These are phyloP conservation scores for Nyssa sinensis DNA, from an alignment of 148 eudicot genomes.

Conservation along the genomic window DNA sequence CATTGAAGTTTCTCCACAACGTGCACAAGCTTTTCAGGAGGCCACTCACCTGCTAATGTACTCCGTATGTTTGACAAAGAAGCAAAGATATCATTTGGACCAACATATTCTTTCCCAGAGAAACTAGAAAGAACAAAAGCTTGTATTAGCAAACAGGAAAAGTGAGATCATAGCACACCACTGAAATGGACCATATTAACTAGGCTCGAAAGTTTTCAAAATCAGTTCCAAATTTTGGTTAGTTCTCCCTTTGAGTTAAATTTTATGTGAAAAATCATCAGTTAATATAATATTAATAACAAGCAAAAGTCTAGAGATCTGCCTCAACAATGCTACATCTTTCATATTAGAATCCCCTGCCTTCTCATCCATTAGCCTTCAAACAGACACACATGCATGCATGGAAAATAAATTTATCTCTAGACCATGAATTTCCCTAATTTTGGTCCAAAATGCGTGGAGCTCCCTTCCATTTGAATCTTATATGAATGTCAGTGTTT, in stretches of 20 bases:
- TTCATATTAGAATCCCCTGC: background rate
- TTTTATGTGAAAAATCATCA: no score
- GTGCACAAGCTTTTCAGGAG: constrained; percentile 85
- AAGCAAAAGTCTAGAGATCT: background rate
- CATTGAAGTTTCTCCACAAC: constrained; percentile 92
- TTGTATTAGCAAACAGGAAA: constrained; percentile 15
- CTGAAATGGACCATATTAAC: background rate
- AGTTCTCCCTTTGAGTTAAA: background rate
- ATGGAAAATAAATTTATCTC: no score
- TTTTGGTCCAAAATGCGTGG: background rate
- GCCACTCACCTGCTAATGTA: constrained; percentile 85
- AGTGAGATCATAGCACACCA: background rate
- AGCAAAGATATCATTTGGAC: constrained; percentile 53
- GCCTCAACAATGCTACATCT: background rate
- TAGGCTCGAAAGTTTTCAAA: background rate
- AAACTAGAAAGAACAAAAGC: constrained; percentile 45
- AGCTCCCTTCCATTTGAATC: background rate
- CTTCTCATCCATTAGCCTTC: background rate
- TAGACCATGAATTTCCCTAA: background rate
- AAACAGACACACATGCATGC: background rate
- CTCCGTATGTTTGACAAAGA: constrained; percentile 56
- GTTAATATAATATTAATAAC: no score
- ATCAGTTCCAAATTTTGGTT: background rate
- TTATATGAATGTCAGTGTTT: background rate
- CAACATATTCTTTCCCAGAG: constrained; percentile 58